phyloP scores from a whole-genome alignment of 176 grass and related monocot species.

The Carex parvula region DNA sequence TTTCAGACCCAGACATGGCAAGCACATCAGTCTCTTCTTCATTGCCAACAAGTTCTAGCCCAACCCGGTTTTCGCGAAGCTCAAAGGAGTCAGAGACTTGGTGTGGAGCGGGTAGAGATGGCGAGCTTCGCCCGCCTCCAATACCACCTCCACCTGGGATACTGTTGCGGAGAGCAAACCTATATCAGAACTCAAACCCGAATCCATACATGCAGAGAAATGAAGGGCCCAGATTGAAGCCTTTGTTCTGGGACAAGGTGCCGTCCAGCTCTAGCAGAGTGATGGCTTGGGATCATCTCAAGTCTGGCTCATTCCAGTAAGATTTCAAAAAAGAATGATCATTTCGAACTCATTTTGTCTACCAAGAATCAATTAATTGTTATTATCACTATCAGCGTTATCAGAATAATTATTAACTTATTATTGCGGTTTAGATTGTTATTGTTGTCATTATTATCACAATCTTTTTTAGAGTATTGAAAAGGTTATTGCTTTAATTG shows the following conservation, averaged over 20 bases:
- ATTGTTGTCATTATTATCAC: background rate
- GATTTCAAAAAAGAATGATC: background rate
- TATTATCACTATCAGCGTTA: background rate
- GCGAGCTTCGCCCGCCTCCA: background rate
- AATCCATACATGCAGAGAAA: background rate
- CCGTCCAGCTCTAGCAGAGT: conserved; percentile 17
- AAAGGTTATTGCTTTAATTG: background rate
- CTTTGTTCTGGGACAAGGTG: conserved; percentile 28
- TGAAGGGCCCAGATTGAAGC: conserved; percentile 18
- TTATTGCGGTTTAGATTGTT: background rate
- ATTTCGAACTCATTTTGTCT: background rate
- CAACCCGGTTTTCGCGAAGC: conserved; percentile 17
- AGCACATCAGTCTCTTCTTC: conserved; percentile 13
- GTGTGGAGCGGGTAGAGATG: background rate
- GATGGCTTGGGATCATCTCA: conserved; percentile 56
- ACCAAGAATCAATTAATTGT: background rate
- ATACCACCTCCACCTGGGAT: conserved; percentile 14
- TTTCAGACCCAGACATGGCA: background rate
- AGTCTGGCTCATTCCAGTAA: conserved; percentile 64
- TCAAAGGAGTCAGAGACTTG: conserved; percentile 15
- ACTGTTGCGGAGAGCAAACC: background rate
- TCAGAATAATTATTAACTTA: background rate
- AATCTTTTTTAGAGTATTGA: conserved; percentile 1
- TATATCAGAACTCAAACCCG: background rate
- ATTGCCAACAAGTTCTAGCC: conserved; percentile 19